These are phyloP conservation scores for Phytophthora capsici DNA, from an alignment of 352 stramenopile species.

Conservation along the genomic window DNA sequence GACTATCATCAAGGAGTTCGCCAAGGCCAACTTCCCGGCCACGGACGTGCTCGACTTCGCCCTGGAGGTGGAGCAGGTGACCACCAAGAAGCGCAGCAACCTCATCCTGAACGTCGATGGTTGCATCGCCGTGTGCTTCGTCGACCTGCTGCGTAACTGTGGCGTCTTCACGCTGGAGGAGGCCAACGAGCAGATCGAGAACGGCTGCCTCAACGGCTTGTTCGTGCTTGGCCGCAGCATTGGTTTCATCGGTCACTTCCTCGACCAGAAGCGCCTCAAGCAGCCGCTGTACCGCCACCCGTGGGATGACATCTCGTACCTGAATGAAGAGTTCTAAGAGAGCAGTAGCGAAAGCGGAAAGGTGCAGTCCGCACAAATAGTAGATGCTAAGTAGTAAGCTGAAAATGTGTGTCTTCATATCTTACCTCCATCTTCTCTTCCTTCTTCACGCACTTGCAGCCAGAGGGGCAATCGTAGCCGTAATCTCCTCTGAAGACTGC, in stretches of 20 bases:
- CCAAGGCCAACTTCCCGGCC: conserved; percentile 93
- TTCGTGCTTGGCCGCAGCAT: conserved; percentile 89
- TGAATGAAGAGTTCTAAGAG: conserved; percentile 81
- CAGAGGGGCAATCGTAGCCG: conserved; percentile 26
- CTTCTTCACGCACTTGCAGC: conserved; percentile 42
- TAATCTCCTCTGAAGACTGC: conserved; percentile 22
- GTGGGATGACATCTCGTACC: conserved; percentile 98
- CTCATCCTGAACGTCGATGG: conserved; percentile 98
- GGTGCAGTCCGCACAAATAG: conserved; percentile 31
- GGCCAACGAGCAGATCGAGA: conserved; percentile 94
- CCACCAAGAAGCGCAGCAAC: conserved; percentile 97
- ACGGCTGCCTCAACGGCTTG: conserved; percentile 96
- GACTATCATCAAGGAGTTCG: conserved; percentile 97
- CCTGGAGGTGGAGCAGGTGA: conserved; percentile 96
- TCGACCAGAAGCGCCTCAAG: conserved; percentile 98
- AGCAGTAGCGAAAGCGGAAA: conserved; percentile 18
- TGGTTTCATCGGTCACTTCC: conserved; percentile 95
- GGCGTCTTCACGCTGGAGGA: conserved; percentile 91
- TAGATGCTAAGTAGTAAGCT: conserved; percentile 46
- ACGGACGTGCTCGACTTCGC: conserved; percentile 96
- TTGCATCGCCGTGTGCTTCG: conserved; percentile 97
- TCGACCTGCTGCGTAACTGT: conserved; percentile 95
- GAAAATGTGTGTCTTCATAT: conserved; percentile 35
- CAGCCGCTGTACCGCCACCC: conserved; percentile 97
- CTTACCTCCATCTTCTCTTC: conserved; percentile 9